Base-by-base conservation (phyloP, 164 flowering plant species). In the Warburgia ugandensis region DNA sequence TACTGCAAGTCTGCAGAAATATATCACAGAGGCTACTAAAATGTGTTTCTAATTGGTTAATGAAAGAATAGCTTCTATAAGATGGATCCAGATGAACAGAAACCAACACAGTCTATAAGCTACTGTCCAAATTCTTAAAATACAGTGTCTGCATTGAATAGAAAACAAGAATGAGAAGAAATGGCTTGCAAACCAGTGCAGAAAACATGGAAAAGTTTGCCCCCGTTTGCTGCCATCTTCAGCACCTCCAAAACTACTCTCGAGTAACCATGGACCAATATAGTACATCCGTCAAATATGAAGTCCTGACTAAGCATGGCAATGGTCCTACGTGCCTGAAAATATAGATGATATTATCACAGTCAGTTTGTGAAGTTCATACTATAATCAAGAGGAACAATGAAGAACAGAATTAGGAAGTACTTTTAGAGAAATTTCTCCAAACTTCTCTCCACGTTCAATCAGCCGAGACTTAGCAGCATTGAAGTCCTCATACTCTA, bases 221-320 rank as follows among this genome's bases (percentile, higher is more conserved):
- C 80, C 52, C 67, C 84, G 31, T 70, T 78, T n/a, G 92, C 95
- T 23, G 97, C 95, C 7, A 71, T 68, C 80, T 74, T 92, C 57
- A 92, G 58, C 36, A 80, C 86, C 73, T 92, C 99, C 29, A 86
- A 54, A 26, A 92, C 97, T 23, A 92, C 97, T 68, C 99, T 77
- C 32, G 99, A 92, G 72, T 82, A 92, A 32, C 99, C 99, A 66
- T 92, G 99, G 37, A 92, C 97, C 79, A 92, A 79, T 56, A 92
- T 92, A 21, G 97, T 86, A 57, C 99, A 92, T 12, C 99, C 95
- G 74, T 88, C 95, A 52, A 88, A 80, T 35, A 92, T 82, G 63
- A 92, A 92, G 65, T 92, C 99, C 65, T 88, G 99, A 68, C 94
- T 74, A 35, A 92, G 87, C 94, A 79, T 79, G 6, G 94, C 95